Percentiles rank a stretch among this genome's conserved stretches.
Conservation (phyloP, 192 early-diverging fungal genomes). For the Irineochytrium annulatum region DNA sequence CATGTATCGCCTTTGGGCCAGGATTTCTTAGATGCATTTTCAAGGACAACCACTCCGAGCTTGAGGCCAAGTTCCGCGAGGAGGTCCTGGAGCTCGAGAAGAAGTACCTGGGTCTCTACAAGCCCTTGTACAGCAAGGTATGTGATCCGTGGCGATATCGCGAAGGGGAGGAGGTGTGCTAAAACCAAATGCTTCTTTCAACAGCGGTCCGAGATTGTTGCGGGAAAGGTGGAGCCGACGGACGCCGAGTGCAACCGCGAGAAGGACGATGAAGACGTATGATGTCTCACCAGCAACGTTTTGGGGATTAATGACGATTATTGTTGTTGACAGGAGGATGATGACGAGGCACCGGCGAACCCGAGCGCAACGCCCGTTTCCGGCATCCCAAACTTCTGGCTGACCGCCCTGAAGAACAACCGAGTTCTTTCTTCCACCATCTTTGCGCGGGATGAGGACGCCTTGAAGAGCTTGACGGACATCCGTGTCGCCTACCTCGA, state of each 20-base stretch:
- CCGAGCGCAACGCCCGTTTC: constrained; percentile 8
- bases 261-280: constrained; percentile 45
- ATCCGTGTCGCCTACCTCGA: constrained; percentile 78
- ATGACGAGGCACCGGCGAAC: constrained; percentile 14
- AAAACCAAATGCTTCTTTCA: constrained; percentile 15
- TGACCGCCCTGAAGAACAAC: constrained; percentile 87
- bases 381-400: constrained; percentile 97
- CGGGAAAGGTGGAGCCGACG: constrained; percentile 84
- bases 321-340: too few relatives aligned
- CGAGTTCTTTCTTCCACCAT: constrained; percentile 76
- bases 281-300: too few relatives aligned
- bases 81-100: constrained; percentile 95
- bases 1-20: neutral
- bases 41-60: constrained; percentile 69
- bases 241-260: constrained; percentile 73
- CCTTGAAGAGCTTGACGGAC: constrained; percentile 84
- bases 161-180: neutral
- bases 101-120: constrained; percentile 84
- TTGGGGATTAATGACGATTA: too few relatives aligned
- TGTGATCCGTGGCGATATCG: neutral
- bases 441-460: constrained; percentile 86
- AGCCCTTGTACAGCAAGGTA: constrained; percentile 79
- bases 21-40: constrained; percentile 9
- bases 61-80: constrained; percentile 87
- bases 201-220: constrained; percentile 72